These are phyloP conservation scores for Sporothrix brunneoviolacea DNA, from an alignment of 2,329 filamentous ascomycete species.

Conservation along the genomic window DNA sequence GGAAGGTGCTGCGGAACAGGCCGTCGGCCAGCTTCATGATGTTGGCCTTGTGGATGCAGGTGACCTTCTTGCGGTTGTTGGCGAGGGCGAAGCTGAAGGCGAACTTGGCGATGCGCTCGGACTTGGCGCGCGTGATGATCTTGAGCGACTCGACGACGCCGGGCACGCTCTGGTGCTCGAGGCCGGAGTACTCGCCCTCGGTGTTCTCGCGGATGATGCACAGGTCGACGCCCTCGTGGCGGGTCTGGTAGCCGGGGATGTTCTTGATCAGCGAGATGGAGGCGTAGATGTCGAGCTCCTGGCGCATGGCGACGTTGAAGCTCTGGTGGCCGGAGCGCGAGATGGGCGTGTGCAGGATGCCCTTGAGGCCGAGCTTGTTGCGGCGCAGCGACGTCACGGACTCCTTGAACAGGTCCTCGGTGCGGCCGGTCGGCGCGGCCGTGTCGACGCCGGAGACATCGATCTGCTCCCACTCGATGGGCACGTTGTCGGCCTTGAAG, in stretches of 20 bases:
- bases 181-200: slow-evolving; percentile 97
- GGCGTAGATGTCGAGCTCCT: slow-evolving; percentile 99
- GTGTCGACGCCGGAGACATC: slow-evolving; percentile 88
- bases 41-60: slow-evolving; percentile 99
- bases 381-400: slow-evolving; percentile 91
- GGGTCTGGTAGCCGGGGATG: slow-evolving; percentile 95
- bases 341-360: slow-evolving; percentile 96
- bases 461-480: slow-evolving; percentile 97
- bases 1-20: slow-evolving; percentile 97
- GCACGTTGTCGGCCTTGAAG: slow-evolving; percentile 99
- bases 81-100: slow-evolving; percentile 96
- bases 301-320: slow-evolving; percentile 98
- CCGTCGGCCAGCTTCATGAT: slow-evolving; percentile 99
- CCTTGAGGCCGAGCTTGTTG: slow-evolving; percentile 98
- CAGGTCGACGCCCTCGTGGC: slow-evolving; percentile 94
- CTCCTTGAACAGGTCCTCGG: slow-evolving; percentile 92
- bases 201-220: slow-evolving; percentile 99
- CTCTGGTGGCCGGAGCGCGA: slow-evolving; percentile 95
- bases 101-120: slow-evolving; percentile 98
- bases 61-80: slow-evolving; percentile 99
- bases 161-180: slow-evolving; percentile 95
- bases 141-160: slow-evolving; percentile 99
- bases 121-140: slow-evolving; percentile 99
- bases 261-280: slow-evolving; percentile 98
- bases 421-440: slow-evolving; percentile 64